phyloP scores from a whole-genome alignment of 2,329 filamentous ascomycete species.

The Colletotrichum gloeosporioides region DNA sequence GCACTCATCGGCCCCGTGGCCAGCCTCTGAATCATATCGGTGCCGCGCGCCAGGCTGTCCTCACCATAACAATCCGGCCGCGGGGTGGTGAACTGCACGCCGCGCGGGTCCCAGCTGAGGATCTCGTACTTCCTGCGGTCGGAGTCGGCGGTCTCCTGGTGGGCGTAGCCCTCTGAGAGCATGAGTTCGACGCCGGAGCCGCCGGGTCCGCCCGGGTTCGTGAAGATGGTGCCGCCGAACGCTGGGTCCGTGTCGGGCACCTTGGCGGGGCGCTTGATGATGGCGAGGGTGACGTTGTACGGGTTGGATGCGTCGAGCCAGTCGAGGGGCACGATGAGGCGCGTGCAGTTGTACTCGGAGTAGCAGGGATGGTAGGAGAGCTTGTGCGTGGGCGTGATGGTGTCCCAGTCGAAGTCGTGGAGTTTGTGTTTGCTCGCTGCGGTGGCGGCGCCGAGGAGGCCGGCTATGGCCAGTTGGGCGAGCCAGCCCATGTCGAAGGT shows the following conservation, averaged over 20 bases:
- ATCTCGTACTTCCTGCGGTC: conserved; percentile 43
- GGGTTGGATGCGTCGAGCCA: conserved; percentile 35
- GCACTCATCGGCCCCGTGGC: conserved; percentile 32
- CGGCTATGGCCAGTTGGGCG: not conserved
- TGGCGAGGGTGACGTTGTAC: conserved; percentile 41
- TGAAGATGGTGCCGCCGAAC: conserved; percentile 48
- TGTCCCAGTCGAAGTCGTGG: conserved; percentile 38
- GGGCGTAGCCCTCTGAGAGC: conserved; percentile 26
- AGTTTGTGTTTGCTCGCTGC: not conserved
- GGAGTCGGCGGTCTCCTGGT: conserved; percentile 25
- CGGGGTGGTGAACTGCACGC: conserved; percentile 42
- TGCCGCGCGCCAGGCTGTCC: conserved; percentile 32
- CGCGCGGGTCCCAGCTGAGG: conserved; percentile 50
- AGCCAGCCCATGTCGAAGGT: not conserved
- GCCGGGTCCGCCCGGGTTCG: conserved; percentile 52
- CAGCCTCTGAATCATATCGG: conserved; percentile 32
- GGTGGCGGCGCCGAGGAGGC: not conserved
- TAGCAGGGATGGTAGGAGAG: conserved; percentile 48
- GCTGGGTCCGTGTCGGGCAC: conserved; percentile 40
- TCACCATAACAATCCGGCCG: conserved; percentile 42
- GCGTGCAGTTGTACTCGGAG: conserved; percentile 41
- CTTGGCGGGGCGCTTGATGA: conserved; percentile 43
- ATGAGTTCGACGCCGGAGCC: conserved; percentile 41
- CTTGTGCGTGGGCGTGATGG: conserved; percentile 36
- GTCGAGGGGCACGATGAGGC: conserved; percentile 48